These are phyloP conservation scores for Cadophora sp. DNA, from an alignment of 2,329 filamentous ascomycete genomes.

Conservation along the genomic window DNA sequence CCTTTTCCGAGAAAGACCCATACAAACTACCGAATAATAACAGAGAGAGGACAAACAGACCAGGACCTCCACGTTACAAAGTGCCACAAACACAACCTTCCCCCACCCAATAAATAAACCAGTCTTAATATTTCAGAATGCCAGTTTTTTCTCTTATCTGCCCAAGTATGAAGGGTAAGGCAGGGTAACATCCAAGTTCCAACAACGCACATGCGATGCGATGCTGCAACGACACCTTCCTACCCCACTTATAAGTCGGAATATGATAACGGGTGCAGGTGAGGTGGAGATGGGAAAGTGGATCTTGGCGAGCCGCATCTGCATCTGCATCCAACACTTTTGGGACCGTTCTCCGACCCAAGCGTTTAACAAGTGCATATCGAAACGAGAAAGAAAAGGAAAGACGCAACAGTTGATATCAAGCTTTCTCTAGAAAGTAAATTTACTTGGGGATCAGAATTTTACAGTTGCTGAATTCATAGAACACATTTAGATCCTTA, in stretches of 20 bases:
- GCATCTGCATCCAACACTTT: background rate
- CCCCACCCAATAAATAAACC: too few relatives aligned
- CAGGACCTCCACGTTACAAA: background rate
- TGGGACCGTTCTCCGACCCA: background rate
- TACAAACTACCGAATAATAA: background rate
- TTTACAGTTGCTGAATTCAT: too few relatives aligned
- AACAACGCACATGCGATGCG: background rate
- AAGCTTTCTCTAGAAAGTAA: too few relatives aligned
- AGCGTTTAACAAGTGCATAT: background rate
- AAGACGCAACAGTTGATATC: background rate
- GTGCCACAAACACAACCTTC: background rate
- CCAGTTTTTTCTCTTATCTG: background rate
- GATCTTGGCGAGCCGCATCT: background rate
- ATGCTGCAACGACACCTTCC: constrained; percentile 1
- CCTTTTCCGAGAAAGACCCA: background rate
- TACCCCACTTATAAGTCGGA: background rate
- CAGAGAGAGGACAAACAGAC: too few relatives aligned
- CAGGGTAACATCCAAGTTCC: constrained; percentile 2
- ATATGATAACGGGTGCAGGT: background rate
- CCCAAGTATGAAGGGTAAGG: background rate
- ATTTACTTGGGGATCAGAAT: too few relatives aligned
- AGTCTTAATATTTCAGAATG: too few relatives aligned
- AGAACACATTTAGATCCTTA: too few relatives aligned
- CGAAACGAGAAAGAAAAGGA: background rate
- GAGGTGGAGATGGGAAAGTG: too few relatives aligned